Conservation (phyloP, 805 yeast genomes). For the Yarrowia yakushimensis region DNA sequence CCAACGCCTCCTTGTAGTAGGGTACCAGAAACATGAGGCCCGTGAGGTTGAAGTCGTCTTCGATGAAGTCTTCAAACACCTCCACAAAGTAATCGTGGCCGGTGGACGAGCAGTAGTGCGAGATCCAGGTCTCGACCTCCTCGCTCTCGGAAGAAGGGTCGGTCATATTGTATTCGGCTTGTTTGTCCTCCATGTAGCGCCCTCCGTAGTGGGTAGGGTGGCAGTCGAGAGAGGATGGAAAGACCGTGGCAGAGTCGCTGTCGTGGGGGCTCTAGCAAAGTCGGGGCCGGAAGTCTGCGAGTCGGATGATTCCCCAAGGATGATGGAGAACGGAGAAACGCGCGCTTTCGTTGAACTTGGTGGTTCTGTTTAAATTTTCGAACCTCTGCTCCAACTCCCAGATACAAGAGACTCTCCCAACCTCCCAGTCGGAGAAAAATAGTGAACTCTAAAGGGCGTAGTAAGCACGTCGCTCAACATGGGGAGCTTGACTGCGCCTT, state of each 20-base stretch:
- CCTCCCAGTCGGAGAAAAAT: conserved; percentile 2
- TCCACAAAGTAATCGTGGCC: conserved; percentile 91
- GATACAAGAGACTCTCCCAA: background rate
- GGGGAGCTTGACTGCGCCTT: background rate
- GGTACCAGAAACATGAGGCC: conserved; percentile 85
- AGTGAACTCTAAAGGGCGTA: background rate
- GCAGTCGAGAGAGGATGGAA: background rate
- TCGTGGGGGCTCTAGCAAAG: background rate
- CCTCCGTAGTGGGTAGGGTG: background rate
- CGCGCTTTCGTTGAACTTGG: background rate
- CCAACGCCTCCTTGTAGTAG: conserved; percentile 85
- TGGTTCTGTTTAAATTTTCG: background rate
- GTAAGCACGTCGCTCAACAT: background rate
- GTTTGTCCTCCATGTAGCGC: conserved; percentile 4
- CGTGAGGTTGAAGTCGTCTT: conserved; percentile 93
- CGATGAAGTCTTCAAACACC: conserved; percentile 87
- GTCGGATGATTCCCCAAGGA: background rate
- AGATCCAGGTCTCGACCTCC: conserved; percentile 74
- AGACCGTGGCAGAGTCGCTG: background rate
- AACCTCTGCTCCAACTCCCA: conserved; percentile 8
- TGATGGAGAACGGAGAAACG: background rate
- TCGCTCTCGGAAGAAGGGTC: conserved; percentile 30
- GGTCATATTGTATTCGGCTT: conserved; percentile 15
- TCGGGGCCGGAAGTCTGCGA: background rate
- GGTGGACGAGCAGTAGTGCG: conserved; percentile 69